phyloP scores from a whole-genome alignment of 1,139 yeast genomes.

The Kodamaea sp. region DNA sequence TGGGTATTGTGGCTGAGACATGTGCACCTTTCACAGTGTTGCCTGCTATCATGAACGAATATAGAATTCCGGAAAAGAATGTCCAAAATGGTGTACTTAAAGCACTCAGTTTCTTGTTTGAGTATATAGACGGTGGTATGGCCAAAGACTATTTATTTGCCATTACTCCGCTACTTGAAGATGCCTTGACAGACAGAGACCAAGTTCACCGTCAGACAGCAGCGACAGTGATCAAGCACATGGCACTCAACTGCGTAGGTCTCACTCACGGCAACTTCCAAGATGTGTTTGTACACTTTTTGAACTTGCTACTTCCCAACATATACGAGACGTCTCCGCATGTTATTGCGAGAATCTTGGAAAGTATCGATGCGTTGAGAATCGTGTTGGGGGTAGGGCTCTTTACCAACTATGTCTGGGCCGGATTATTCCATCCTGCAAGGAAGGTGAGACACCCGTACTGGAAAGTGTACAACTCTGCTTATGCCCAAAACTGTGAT shows the following conservation, averaged over 20 bases:
- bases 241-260: constrained; percentile 81
- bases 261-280: constrained; percentile 73
- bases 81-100: constrained; percentile 96
- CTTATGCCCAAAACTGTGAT: constrained; percentile 75
- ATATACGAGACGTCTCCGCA: constrained; percentile 94
- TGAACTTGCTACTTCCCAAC: constrained; percentile 80
- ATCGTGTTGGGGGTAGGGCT: constrained; percentile 76
- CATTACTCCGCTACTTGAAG: constrained; percentile 78
- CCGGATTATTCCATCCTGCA: constrained; percentile 93
- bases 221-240: constrained; percentile 79
- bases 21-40: constrained; percentile 93
- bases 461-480: constrained; percentile 80
- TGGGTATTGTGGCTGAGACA: constrained; percentile 93
- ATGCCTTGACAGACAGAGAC: constrained; percentile 89
- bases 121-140: constrained; percentile 75
- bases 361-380: constrained; percentile 76
- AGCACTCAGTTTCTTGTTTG: constrained; percentile 90
- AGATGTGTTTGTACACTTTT: constrained; percentile 58
- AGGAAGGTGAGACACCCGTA: constrained; percentile 79
- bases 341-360: constrained; percentile 79
- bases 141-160: constrained; percentile 84
- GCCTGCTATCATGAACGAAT: constrained; percentile 97
- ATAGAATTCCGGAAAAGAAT: constrained; percentile 86
- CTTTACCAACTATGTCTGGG: constrained; percentile 75
- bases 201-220: constrained; percentile 96